A percentile compares a stretch with the other conserved stretches of the same genome.
These are phyloP conservation scores for Fusarium kyushuense DNA, from an alignment of 2,329 filamentous ascomycete genomes.

Conservation along the genomic window DNA sequence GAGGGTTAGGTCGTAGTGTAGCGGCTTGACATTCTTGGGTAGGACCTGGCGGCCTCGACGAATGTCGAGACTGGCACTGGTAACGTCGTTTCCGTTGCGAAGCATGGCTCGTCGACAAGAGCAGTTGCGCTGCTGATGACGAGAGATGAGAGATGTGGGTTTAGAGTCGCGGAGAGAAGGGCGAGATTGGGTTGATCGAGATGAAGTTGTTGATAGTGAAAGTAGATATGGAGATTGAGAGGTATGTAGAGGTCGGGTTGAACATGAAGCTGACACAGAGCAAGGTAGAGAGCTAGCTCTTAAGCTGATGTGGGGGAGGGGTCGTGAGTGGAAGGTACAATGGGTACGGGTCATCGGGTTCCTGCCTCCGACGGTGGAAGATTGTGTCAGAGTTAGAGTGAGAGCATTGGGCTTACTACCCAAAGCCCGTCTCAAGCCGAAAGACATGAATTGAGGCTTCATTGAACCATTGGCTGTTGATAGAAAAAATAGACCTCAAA, in stretches of 20 bases:
- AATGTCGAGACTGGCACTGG: conserved; percentile 45
- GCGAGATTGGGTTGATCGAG: background rate
- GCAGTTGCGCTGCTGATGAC: conserved; percentile 45
- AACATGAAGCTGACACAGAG: conserved; percentile 26
- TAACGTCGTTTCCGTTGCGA: conserved; percentile 45
- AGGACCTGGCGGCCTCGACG: conserved; percentile 77
- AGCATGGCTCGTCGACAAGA: conserved; percentile 49
- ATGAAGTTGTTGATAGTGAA: conserved; percentile 13
- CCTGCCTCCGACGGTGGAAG: conserved; percentile 23
- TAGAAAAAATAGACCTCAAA: too few species aligned
- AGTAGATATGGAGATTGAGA: conserved; percentile 11
- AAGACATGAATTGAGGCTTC: conserved; percentile 11
- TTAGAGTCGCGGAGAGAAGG: conserved; percentile 8
- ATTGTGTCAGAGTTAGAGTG: background rate
- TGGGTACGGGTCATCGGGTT: conserved; percentile 34
- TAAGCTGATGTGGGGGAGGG: conserved; percentile 46
- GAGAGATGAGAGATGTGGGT: conserved; percentile 20
- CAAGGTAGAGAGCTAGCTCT: conserved; percentile 31
- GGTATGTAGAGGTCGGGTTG: background rate
- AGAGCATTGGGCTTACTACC: background rate
- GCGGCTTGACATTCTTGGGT: conserved; percentile 90
- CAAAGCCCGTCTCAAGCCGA: conserved; percentile 20
- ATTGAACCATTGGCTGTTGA: conserved; percentile 9
- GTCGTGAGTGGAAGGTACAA: conserved; percentile 40
- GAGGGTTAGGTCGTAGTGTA: conserved; percentile 90